Conservation (phyloP, 140 eudicot genomes). For the Senecio squalidus region DNA sequence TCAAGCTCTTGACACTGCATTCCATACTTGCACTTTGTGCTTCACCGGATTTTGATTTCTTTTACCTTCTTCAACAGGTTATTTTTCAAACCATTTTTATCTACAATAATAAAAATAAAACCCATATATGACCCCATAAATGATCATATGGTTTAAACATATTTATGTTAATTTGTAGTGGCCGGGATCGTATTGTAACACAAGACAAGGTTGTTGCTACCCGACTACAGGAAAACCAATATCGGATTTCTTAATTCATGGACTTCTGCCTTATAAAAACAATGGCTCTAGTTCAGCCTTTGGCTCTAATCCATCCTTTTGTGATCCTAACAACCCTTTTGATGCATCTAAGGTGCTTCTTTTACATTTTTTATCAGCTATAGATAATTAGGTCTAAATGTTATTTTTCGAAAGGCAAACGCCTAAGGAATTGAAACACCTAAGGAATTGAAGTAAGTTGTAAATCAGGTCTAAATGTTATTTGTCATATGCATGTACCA, state of each 20-base stretch:
- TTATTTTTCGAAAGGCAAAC: too few species aligned
- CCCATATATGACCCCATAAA: too few species aligned
- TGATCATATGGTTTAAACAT: background rate
- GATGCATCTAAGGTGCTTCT: conserved; percentile 33
- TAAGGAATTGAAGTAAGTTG: too few species aligned
- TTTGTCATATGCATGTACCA: too few species aligned
- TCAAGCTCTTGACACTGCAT: conserved; percentile 19
- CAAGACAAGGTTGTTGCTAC: conserved; percentile 39
- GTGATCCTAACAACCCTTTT: too few species aligned
- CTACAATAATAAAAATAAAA: too few species aligned
- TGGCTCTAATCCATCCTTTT: conserved; percentile 45
- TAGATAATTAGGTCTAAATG: background rate
- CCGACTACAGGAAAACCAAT: conserved; percentile 55
- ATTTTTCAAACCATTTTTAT: too few species aligned
- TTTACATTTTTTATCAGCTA: too few species aligned
- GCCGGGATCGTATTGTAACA: conserved; percentile 48
- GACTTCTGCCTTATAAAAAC: conserved; percentile 45
- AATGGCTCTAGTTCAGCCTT: too few species aligned
- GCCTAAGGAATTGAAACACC: too few species aligned
- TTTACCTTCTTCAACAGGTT: conserved; percentile 50
- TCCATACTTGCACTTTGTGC: conserved; percentile 22
- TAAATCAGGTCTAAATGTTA: too few species aligned
- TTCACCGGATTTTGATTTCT: conserved; percentile 36
- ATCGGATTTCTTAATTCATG: conserved; percentile 43
- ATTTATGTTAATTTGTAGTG: conserved; percentile 34